These are phyloP conservation scores for Cladosporium sp. DNA, from an alignment of 2,329 filamentous ascomycete species.

Conservation along the genomic window DNA sequence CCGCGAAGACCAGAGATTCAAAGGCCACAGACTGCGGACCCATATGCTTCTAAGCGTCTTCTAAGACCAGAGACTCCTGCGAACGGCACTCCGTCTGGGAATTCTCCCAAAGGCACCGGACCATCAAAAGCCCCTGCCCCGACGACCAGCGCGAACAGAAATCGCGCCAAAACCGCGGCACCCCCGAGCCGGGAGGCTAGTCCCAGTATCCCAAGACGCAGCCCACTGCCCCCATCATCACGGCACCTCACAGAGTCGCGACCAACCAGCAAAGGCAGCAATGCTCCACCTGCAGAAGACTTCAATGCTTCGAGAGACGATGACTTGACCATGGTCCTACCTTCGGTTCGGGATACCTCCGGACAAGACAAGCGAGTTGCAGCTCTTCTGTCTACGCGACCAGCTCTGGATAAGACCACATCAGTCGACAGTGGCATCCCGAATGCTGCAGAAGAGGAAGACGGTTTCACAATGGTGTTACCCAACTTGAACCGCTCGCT, in stretches of 20 bases:
- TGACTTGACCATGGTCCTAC: conserved; percentile 50
- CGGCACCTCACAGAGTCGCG: conserved; percentile 28
- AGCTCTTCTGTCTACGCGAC: conserved; percentile 26
- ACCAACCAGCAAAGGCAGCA: conserved; percentile 37
- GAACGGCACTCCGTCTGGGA: conserved; percentile 46
- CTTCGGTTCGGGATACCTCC: conserved; percentile 30
- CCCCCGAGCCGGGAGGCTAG: conserved; percentile 35
- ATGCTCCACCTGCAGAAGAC: conserved; percentile 26
- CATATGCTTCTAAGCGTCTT: conserved; percentile 46
- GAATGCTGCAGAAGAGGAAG: conserved; percentile 45
- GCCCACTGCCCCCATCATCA: conserved; percentile 23
- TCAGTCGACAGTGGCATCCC: conserved; percentile 43
- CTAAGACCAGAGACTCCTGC: conserved; percentile 48
- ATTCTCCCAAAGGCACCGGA: conserved; percentile 39
- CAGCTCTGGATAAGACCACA: conserved; percentile 41
- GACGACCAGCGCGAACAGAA: conserved; percentile 30
- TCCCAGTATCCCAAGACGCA: conserved; percentile 30
- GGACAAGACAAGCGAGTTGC: conserved; percentile 5
- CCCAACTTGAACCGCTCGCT: conserved; percentile 38
- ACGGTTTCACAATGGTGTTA: conserved; percentile 54
- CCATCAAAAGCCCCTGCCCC: conserved; percentile 32
- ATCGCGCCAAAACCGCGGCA: conserved; percentile 28
- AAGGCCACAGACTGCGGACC: conserved; percentile 56
- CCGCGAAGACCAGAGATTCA: conserved; percentile 48
- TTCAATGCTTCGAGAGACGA: conserved; percentile 40